Base-by-base conservation (phyloP, 2,329 filamentous ascomycete species). In the Trichoderma sp. region DNA sequence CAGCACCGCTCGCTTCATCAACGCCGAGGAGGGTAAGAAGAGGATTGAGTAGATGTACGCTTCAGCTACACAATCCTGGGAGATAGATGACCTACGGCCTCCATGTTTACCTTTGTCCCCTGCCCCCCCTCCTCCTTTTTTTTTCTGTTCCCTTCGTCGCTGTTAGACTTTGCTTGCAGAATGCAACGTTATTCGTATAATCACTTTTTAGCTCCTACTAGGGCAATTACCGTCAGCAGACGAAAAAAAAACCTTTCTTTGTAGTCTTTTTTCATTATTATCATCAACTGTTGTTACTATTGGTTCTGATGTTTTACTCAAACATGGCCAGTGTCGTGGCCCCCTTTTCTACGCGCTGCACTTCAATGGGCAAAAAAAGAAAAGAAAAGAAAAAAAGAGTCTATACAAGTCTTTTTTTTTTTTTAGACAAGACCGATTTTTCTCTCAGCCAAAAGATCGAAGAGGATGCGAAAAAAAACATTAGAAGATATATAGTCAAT, bases 11-110 rank as follows among this genome's bases (percentile, higher is more conserved):
- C 86, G 92, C 70, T 90, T 96, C 73, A 86, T 92, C 35, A 95
- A 91, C 73, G 88, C 96, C 65, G 95, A 99, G 79, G 95, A 99
- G 80, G 95, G 95, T 64, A 99, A 99, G 86, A 99, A 97, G 87
- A 92, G 95, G 78, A 96, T 97, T 76, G 95, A 99, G 78, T 94
- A 86, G 73, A 74, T 27, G 27, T 45, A n/a, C 32, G 12, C n/a
- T 32, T 7, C 12, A 29, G 12, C n/a, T 32, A 10, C 12, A 29
- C 17, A 60, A 22, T 17, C 59, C 37, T 42, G 63, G 54, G n/a
- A 32, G n/a, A 54, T 22, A 27, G 12, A 50, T n/a, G 15, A 37
- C 54, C 17, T n/a, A 7, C 9, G 32, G 37, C 15, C 34, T 60
- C 48, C 27, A 61, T 60, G 29, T 45, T 66, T 22, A 22, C 19